Evolutionary conservation across 2,329 filamentous ascomycete genomes (phyloP), one percentile per base, ranked within the genome.

Genomic region (Fusarium buxicola): DNA sequence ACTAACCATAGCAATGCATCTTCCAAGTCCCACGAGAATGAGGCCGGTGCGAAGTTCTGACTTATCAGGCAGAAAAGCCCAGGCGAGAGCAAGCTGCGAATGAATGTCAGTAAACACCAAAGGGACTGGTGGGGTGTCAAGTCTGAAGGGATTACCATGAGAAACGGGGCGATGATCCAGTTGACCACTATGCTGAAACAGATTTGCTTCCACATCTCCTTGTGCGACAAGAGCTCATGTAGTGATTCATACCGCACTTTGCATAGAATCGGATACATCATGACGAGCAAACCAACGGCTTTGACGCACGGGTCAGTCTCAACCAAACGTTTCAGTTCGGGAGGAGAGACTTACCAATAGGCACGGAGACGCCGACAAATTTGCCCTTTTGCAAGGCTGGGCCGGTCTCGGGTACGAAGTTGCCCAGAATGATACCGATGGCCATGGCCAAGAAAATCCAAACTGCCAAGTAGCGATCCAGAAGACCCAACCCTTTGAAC

Each of bases 211-310:
- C 91, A 96, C 3, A 95, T 78, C 1, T 80, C 79, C 7, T 81
- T 80, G 4, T 86, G 80, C 2, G 77, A 74, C 58, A 94, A 83
- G 5, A 92, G 78, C 5, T 84, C 77, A 73, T 92, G 91, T 11
- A 96, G 77, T 0, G 85, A 85, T 74, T 95, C 92, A 75, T 87
- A 95, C 36, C 86, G 86, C 9, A 96, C 89, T 74, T 94, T 94
- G 82, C 92, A 95, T 1, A 96, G 80, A 60, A 96, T 95, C 0
- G 92, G 92, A 72, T 94, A 96, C 91, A 96, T 96, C 92, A 96
- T 96, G 43, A 95, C 87, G 3, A 96, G 81, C 1, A 96, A 79
- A 0, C 92, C 92, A 47, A 95, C 79, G 1, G 92, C 91, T 91
- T 24, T 21, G 6, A 1, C 18, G 16, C 11, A 21, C 11, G 3